phyloP scores from a whole-genome alignment of 345 rosid species.

The Euphorbia pulcherrima region DNA sequence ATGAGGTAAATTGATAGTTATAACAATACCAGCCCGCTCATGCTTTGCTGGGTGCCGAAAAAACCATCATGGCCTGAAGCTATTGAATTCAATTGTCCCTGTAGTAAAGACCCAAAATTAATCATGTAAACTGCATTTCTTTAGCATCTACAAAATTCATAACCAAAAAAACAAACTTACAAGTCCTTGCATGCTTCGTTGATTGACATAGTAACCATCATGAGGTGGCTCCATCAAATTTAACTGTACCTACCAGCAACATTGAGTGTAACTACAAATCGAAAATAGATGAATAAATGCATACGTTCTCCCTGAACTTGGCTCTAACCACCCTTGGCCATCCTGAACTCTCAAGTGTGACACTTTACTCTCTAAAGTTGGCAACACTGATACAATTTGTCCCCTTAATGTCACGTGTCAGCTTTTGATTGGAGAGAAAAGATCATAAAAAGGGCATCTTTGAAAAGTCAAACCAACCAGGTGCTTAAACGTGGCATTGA shows the following conservation, averaged over 20 bases:
- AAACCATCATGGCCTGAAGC: constrained; percentile 42
- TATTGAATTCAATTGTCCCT: constrained; percentile 56
- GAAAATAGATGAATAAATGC: too few relatives aligned
- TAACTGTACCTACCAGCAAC: constrained; percentile 40
- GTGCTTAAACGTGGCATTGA: too few relatives aligned
- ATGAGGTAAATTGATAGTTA: neutral
- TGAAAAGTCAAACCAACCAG: too few relatives aligned
- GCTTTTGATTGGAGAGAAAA: too few relatives aligned
- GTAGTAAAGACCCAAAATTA: constrained; percentile 7
- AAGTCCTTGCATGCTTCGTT: constrained; percentile 46
- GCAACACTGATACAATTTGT: too few relatives aligned
- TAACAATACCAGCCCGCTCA: constrained; percentile 48
- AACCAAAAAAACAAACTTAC: constrained; percentile 27
- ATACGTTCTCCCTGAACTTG: too few relatives aligned
- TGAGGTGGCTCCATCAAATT: constrained; percentile 70
- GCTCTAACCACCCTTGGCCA: too few relatives aligned
- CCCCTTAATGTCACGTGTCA: too few relatives aligned
- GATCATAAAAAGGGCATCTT: too few relatives aligned
- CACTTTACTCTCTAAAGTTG: too few relatives aligned
- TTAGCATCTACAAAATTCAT: neutral
- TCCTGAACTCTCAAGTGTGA: too few relatives aligned
- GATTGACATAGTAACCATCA: constrained; percentile 57
- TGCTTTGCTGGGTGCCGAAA: constrained; percentile 49
- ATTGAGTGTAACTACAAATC: constrained; percentile 20
- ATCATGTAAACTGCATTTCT: neutral